Conservation (phyloP, 2,329 filamentous ascomycete species). For the Albophoma yamanashiensis region DNA sequence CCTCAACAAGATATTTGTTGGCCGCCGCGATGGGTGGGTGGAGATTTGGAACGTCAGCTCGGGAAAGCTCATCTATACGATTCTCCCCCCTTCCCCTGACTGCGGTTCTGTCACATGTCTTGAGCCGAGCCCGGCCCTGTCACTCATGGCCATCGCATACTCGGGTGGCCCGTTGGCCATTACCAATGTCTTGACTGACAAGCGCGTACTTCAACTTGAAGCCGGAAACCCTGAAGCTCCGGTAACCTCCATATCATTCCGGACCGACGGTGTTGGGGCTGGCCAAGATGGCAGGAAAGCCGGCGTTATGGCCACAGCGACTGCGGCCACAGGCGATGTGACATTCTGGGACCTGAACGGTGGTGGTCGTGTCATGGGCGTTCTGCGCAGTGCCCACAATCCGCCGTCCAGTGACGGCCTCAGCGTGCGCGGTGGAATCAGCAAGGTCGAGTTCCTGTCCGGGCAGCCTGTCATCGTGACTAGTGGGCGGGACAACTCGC, state of each 20-base stretch:
- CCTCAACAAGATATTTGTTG: constrained; percentile 90
- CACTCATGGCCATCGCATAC: constrained; percentile 81
- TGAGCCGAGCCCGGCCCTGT: constrained; percentile 73
- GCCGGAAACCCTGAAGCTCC: constrained; percentile 53
- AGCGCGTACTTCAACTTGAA: constrained; percentile 57
- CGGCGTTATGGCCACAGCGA: constrained; percentile 91
- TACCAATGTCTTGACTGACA: constrained; percentile 73
- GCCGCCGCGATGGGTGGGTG: constrained; percentile 74
- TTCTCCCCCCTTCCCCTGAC: constrained; percentile 62
- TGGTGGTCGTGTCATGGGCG: constrained; percentile 75
- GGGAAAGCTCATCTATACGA: constrained; percentile 81
- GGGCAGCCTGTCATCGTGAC: constrained; percentile 87
- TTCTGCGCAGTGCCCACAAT: constrained; percentile 81
- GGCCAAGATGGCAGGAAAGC: constrained; percentile 76
- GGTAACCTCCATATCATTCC: constrained; percentile 78
- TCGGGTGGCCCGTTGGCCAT: constrained; percentile 68
- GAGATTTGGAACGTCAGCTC: constrained; percentile 98
- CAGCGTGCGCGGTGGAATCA: constrained; percentile 65
- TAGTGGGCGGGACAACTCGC: constrained; percentile 82
- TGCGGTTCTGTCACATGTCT: constrained; percentile 80
- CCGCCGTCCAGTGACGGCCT: constrained; percentile 48
- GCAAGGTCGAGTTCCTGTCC: constrained; percentile 76
- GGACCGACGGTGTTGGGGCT: constrained; percentile 79
- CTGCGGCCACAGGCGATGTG: constrained; percentile 69
- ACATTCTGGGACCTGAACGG: constrained; percentile 94